Evolutionary conservation across 306 rosid genomes (phyloP).

Genomic region (Macrotyloma uniflorum): DNA sequence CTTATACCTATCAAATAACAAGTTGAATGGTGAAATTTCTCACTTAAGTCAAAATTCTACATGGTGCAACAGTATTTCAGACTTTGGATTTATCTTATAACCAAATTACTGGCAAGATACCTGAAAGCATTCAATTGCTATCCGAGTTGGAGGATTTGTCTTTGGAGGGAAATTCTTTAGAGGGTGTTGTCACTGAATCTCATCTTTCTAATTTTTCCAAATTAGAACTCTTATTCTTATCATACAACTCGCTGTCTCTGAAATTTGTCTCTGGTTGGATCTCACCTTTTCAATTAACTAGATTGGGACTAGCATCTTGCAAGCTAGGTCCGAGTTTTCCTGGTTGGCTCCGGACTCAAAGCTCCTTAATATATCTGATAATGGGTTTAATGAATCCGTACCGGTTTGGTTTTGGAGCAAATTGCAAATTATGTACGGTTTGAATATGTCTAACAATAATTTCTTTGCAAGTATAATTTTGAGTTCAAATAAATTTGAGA

Average conservation of each 20-base stretch:
- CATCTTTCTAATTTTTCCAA: neutral
- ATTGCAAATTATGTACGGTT: neutral
- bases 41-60: neutral
- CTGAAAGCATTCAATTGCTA: neutral
- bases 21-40: neutral
- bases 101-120: neutral
- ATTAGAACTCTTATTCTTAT: neutral
- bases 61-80: neutral
- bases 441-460: neutral
- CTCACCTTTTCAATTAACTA: neutral
- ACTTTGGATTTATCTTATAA: neutral
- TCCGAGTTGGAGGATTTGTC: neutral
- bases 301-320: neutral
- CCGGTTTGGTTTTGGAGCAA: neutral
- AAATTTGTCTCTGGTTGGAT: neutral
- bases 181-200: neutral
- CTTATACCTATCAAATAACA: rapidly evolving
- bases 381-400: neutral
- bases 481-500: neutral
- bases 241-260: neutral
- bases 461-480: neutral
- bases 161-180: neutral
- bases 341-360: neutral
- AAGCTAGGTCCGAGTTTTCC: neutral
- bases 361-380: neutral